Base-by-base conservation (phyloP, 2,329 filamentous ascomycete genomes). In the Pseudogymnoascus sp. region DNA sequence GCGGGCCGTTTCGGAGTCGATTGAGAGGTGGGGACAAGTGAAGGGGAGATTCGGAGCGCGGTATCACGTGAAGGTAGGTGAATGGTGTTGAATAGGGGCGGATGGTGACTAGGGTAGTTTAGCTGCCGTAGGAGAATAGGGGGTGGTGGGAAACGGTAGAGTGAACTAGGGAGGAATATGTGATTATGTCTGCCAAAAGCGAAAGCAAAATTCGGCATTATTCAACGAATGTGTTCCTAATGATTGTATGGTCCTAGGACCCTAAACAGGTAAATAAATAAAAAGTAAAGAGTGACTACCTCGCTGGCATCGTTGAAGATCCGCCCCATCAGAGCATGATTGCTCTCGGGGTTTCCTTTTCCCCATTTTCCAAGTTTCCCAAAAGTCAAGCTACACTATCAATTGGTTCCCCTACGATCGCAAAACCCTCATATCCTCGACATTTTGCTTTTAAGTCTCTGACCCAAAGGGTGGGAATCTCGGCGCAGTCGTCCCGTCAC, bases 401-500 rank as follows among this genome's bases (percentile, higher is more conserved):
- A 40, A 17, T 40, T 9, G 9, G n/a, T 10, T 10, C n/a, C 38
- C 31, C n/a, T 9, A 40, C n/a, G n/a, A 40, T 40, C 19, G 38
- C 38, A 17, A 10, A 9, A 9, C n/a, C 38, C 38, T 10, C 38
- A 19, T 40, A 40, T 37, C 17, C 17, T 40, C n/a, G 4, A 19
- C 4, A 19, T 33, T 60, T 60, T 3, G 26, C 26, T 19, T 29
- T 40, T 23, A 63, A 42, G 50, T 37, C 62, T 63, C 62, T 13
- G 23, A 42, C 29, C 62, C 62, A 15, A 44, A 60, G 11, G 62
- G 53, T 19, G 62, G n/a, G 23, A 37, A 63, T 26, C 19, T 26
- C 33, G 53, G 46, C 11, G 62, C 62, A 21, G 35, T 37, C n/a
- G 35, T 42, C 21, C 23, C 53, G 44, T 63, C 62, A 42, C 62